Base-by-base conservation (phyloP, 2,329 filamentous ascomycete species). In the Balansia obtecta region DNA sequence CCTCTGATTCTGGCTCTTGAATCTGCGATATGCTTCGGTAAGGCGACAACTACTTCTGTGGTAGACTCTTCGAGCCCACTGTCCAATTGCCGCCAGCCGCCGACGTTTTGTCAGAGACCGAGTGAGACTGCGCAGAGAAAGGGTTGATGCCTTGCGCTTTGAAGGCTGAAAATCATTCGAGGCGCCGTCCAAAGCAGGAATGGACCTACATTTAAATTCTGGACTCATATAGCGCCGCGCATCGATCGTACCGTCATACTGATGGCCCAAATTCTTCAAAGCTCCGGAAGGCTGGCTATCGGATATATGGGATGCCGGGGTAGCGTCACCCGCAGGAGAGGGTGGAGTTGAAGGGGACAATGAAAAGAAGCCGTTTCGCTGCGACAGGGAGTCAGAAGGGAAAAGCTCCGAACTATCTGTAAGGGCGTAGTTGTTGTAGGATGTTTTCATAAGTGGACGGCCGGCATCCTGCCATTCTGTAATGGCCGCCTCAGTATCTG, bases 101-200 rank as follows among this genome's bases (percentile, higher is more conserved):
- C 56, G 57, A 4, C 61, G 56, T 46, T 63, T 61, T 7, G 57
- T 52, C 13, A 64, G 51, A 15, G 61, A 54, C 20, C 51, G 57
- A 6, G 57, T 54, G 9, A 65, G 40, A 50, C 59, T 64, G 18
- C 56, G 56, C 20, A 66, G 52, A 10, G 62, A 65, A 49, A 65
- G 62, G 3, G 57, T 50, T 0, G 65, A 66, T 2, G 63, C 57
- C 20, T 61, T 63, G 33, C 65, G 63, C 48, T 67, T 67, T 7
- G 52, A 52, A 9, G 32, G 48, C 3, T 42, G 15, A 34, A 41
- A 37, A 9, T 40, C 12, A 10, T 10, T 50, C 7, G 50, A 6
- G 9, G 30, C n/a, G 5, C 46, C 43, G 18, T 56, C 52, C 12
- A 51, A 27, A 4, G 54, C 50, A 15, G 48, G 46, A 13, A 46